These are phyloP conservation scores for Knufia petricola DNA, from an alignment of 2,329 filamentous ascomycete genomes.

Conservation along the genomic window DNA sequence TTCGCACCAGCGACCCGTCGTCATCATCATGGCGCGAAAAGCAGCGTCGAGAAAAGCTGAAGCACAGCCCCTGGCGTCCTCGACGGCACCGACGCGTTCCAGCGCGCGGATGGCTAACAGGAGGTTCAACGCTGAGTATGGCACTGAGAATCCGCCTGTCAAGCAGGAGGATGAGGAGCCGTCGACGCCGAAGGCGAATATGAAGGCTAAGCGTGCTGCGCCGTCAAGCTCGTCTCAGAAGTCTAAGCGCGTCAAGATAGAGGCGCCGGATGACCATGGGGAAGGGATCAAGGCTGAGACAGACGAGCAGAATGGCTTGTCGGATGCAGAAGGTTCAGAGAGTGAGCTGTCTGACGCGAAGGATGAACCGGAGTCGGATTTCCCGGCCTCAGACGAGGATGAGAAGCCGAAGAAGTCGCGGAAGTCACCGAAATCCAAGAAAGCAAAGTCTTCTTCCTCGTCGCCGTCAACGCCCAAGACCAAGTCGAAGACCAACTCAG, in stretches of 20 bases:
- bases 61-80: not conserved
- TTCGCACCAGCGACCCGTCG: not conserved
- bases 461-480: not conserved
- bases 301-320: not conserved
- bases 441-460: not conserved
- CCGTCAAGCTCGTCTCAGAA: not conserved
- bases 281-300: not conserved
- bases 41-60: not conserved
- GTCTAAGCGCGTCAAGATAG: constrained; percentile 7
- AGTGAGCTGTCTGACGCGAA: constrained; percentile 1
- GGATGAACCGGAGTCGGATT: not conserved
- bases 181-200: constrained; percentile 3
- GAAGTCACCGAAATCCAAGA: not conserved
- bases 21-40: not conserved
- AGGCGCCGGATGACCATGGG: not conserved
- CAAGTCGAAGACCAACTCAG: not conserved
- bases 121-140: not conserved
- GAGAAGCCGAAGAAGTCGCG: not conserved
- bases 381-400: not conserved
- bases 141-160: not conserved
- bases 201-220: not conserved
- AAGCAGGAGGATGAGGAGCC: constrained; percentile 1
- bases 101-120: not conserved
- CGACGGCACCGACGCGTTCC: not conserved
- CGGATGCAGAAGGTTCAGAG: not conserved